A percentile compares a stretch with the other conserved stretches of the same genome.
These are phyloP conservation scores for Tephrocybe sp. DNA, from an alignment of 768 basidiomycete genomes.

Conservation along the genomic window DNA sequence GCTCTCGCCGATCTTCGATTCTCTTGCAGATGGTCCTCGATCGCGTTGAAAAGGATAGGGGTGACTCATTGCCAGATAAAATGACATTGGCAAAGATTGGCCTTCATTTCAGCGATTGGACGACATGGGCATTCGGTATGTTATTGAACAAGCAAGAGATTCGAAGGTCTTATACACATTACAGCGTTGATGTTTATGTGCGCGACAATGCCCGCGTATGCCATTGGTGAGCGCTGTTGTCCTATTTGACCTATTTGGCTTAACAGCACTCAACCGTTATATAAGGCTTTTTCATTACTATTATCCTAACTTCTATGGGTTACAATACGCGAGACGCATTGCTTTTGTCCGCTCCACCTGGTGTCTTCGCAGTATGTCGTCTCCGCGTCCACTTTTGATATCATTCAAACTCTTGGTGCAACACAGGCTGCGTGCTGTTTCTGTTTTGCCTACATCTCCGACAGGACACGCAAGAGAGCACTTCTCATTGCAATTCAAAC, in stretches of 20 bases:
- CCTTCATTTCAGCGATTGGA: slow-evolving; percentile 34
- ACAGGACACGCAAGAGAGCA: slow-evolving; percentile 31
- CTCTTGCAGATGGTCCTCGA: slow-evolving; percentile 17
- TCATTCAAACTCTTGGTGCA: not conserved
- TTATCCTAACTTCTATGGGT: slow-evolving; percentile 34
- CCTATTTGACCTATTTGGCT: no score
- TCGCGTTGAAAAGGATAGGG: slow-evolving; percentile 35
- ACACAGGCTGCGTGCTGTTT: slow-evolving; percentile 31
- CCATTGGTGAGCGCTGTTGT: slow-evolving; percentile 20
- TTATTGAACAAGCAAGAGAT: not conserved
- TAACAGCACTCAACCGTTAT: not conserved
- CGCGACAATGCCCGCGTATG: slow-evolving; percentile 35
- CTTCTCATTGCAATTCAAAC: slow-evolving; percentile 30
- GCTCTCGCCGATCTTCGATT: not conserved
- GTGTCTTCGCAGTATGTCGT: slow-evolving; percentile 25
- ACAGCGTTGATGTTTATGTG: slow-evolving; percentile 36
- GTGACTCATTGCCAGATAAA: slow-evolving; percentile 33
- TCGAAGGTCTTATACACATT: not conserved
- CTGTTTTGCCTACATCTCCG: slow-evolving; percentile 35
- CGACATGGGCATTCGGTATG: slow-evolving; percentile 34
- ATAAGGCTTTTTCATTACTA: slow-evolving; percentile 29
- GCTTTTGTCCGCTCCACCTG: slow-evolving; percentile 33
- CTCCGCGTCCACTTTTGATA: not conserved
- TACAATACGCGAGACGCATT: slow-evolving; percentile 25
- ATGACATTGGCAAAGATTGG: slow-evolving; percentile 28